Conservation (phyloP, 1,284 basidiomycete genomes). For the Microbotryomycetes sp. region DNA sequence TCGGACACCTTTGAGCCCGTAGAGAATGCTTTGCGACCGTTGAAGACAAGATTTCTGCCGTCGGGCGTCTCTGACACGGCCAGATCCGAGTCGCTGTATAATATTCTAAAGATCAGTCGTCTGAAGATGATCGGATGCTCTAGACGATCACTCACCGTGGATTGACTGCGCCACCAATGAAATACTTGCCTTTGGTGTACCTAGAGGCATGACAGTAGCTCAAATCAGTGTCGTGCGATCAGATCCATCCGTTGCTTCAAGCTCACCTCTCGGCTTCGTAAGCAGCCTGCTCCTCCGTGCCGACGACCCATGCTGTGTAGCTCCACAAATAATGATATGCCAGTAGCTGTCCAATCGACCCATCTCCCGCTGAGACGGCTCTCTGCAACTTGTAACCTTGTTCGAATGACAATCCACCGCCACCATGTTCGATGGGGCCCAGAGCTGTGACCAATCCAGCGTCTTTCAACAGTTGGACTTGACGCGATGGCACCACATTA, state of each 20-base stretch:
- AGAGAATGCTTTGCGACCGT: constrained; percentile 42
- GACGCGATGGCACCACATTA: constrained; percentile 40
- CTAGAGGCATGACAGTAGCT: too few species aligned
- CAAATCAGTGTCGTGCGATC: too few species aligned
- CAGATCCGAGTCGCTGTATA: constrained; percentile 37
- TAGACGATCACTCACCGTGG: constrained; percentile 29
- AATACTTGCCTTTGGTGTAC: constrained; percentile 20
- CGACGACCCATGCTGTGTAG: constrained; percentile 38
- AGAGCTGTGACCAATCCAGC: constrained; percentile 39
- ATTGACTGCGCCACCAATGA: constrained; percentile 42
- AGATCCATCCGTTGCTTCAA: too few species aligned
- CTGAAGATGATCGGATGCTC: not conserved
- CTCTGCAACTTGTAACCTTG: constrained; percentile 38
- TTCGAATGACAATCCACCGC: constrained; percentile 37
- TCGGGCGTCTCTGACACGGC: constrained; percentile 32
- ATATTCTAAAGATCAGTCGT: not conserved
- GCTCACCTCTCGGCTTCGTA: constrained; percentile 28
- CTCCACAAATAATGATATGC: constrained; percentile 37
- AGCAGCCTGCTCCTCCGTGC: constrained; percentile 37
- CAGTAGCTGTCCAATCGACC: constrained; percentile 37
- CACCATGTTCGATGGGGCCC: constrained; percentile 36
- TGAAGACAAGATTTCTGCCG: constrained; percentile 36
- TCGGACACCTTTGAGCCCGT: constrained; percentile 42
- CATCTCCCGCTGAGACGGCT: constrained; percentile 39
- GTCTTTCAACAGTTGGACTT: constrained; percentile 41